A percentile compares a stretch with the other conserved stretches of the same genome.
These are phyloP conservation scores for Closterium sp. DNA, from an alignment of 139 green algal species.

Conservation along the genomic window DNA sequence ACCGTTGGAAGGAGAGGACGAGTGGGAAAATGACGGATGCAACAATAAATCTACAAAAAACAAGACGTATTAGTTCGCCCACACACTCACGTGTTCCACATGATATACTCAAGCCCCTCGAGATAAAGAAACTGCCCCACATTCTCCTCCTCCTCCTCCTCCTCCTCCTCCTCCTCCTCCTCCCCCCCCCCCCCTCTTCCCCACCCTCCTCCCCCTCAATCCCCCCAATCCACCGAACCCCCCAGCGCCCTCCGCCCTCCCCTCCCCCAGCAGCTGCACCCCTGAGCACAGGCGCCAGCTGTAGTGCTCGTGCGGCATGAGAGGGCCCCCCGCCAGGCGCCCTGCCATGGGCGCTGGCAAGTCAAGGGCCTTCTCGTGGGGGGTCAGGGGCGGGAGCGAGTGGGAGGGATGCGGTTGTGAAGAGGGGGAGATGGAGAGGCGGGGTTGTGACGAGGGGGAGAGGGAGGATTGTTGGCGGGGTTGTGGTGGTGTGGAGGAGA, in stretches of 20 bases:
- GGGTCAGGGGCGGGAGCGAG: not conserved
- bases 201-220: not conserved
- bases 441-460: too few relatives aligned
- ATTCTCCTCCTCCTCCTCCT: slow-evolving; percentile 35
- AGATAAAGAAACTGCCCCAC: slow-evolving; percentile 54
- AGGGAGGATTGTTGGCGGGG: not conserved
- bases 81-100: slow-evolving; percentile 58
- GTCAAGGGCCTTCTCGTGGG: not conserved
- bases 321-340: not conserved
- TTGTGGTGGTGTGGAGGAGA: not conserved
- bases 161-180: not conserved
- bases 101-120: slow-evolving; percentile 52
- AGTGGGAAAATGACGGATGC: too few relatives aligned
- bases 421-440: not conserved
- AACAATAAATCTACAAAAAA: too few relatives aligned
- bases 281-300: not conserved
- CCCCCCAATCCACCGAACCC: not conserved
- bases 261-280: not conserved
- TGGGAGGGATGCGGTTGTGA: not conserved
- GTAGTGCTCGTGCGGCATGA: not conserved
- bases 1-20: too few relatives aligned
- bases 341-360: not conserved
- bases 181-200: not conserved
- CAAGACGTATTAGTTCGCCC: too few relatives aligned
- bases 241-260: not conserved